These are phyloP conservation scores for Papiliotrema nemorosa DNA, from an alignment of 1,284 basidiomycete species.

Conservation along the genomic window DNA sequence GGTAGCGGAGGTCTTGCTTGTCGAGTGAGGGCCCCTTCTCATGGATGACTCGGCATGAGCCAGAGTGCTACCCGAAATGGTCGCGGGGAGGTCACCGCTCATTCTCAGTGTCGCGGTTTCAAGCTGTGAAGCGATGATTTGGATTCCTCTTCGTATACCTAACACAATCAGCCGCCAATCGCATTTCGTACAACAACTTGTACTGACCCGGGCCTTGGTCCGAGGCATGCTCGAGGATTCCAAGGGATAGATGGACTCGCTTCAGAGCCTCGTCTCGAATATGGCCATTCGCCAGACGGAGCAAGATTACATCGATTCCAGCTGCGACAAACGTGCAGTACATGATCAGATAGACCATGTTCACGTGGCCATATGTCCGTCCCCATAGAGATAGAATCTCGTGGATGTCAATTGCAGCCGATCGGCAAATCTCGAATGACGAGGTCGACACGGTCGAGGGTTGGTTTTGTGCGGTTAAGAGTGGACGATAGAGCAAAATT, in stretches of 20 bases:
- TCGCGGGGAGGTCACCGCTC: not conserved
- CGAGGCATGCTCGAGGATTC: conserved; percentile 20
- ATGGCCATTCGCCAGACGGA: conserved; percentile 18
- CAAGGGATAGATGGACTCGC: conserved; percentile 16
- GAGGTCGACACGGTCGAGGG: conserved; percentile 12
- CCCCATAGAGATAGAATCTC: conserved; percentile 20
- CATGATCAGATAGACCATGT: conserved; percentile 25
- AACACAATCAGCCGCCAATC: not conserved
- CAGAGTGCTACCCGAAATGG: not conserved
- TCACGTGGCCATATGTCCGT: conserved; percentile 22
- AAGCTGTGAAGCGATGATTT: conserved; percentile 17
- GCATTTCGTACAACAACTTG: not conserved
- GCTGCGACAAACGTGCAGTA: conserved; percentile 23
- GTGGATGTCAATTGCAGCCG: conserved; percentile 20
- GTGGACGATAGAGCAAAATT: conserved; percentile 22
- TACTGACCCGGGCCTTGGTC: conserved; percentile 13
- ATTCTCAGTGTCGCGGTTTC: conserved; percentile 11
- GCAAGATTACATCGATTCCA: conserved; percentile 20
- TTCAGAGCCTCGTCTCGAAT: conserved; percentile 21
- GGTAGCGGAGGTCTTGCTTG: not conserved
- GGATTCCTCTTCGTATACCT: conserved; percentile 18
- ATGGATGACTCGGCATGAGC: conserved; percentile 2
- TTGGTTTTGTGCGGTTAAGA: conserved; percentile 15
- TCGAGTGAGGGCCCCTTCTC: not conserved
- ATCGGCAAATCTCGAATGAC: conserved; percentile 20